Base-by-base conservation (phyloP, 2,329 filamentous ascomycete species). In the Aspergillus fischeri region DNA sequence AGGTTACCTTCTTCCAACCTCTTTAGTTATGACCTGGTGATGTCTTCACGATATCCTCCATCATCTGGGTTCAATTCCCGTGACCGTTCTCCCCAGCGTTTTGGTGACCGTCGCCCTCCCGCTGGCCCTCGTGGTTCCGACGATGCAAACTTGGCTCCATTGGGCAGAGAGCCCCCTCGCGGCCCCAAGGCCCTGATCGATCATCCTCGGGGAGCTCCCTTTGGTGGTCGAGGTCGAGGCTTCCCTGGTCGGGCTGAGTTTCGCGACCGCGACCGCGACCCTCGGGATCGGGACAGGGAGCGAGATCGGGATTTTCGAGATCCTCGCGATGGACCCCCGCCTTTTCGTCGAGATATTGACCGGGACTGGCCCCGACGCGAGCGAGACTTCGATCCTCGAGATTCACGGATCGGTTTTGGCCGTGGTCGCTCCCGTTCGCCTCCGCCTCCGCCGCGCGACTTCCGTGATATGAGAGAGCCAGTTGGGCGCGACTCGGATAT, bases 131-230 rank as follows among this genome's bases (percentile, higher is more conserved):
- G 76, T 53, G 74, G 73, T 28, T 76, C 79, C n/a, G 90, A 90
- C 59, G 83, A 82, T 63, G 74, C 81, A 1, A 83, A 81, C 64
- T 80, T 86, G 63, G 86, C 65, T 70, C 81, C 64, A 62, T 81
- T 70, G 71, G 80, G 82, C 11, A 82, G 88, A 63, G 90, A 95
- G 61, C 87, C 90, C 1, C 92, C 92, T 3, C 83, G 91, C 55
- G 92, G 90, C 0, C 91, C 92, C 10, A 91, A 92, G 73, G 90
- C 89, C 3, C 78, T 92, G 56, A 83, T 89, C 58, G 90, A 93
- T 59, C 77, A 84, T 29, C 83, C 85, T n/a, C 84, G 82, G 61
- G 86, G 86, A 32, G 66, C 69, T 24, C 63, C 67, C 21, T 73
- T 74, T 57, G 67, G 69, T 59, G 71, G 74, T 53, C 70, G 71